A percentile compares a stretch with the other conserved stretches of the same genome.
phyloP scores from a whole-genome alignment of 1,139 yeast species.

The Zhuliangozyma parablackwelliae region DNA sequence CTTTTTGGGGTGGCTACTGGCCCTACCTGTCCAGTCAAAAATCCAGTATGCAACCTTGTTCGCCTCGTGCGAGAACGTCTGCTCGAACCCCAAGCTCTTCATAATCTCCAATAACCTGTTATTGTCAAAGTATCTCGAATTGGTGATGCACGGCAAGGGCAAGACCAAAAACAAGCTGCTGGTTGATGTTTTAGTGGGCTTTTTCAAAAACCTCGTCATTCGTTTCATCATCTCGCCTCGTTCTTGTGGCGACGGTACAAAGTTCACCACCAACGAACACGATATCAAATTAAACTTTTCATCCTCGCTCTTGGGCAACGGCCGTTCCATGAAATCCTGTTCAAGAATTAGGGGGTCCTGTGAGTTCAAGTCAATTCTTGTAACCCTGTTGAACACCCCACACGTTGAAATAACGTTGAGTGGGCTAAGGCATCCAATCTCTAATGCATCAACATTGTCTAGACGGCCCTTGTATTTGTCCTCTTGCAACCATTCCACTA shows the following conservation, averaged over 20 bases:
- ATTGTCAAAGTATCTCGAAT: conserved; percentile 72
- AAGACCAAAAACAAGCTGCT: conserved; percentile 66
- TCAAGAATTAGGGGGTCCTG: conserved; percentile 66
- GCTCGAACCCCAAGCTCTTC: conserved; percentile 53
- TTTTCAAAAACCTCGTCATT: conserved; percentile 53
- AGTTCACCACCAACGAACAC: conserved; percentile 82
- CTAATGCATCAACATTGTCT: conserved; percentile 47
- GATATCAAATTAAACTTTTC: conserved; percentile 65
- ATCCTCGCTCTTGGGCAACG: conserved; percentile 42
- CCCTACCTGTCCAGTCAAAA: conserved; percentile 43
- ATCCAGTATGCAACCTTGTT: conserved; percentile 78
- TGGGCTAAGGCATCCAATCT: conserved; percentile 76
- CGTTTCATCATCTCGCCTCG: conserved; percentile 76
- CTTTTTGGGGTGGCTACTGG: conserved; percentile 5
- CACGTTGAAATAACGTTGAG: conserved; percentile 63
- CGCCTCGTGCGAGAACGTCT: conserved; percentile 51
- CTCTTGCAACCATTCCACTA: conserved; percentile 61
- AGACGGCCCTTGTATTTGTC: conserved; percentile 11
- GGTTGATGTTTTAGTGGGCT: conserved; percentile 17
- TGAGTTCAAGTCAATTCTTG: conserved; percentile 75
- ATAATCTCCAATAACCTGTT: conserved; percentile 43
- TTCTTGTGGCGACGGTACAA: conserved; percentile 66
- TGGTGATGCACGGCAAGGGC: conserved; percentile 80
- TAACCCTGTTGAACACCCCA: conserved; percentile 43
- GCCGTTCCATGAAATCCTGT: conserved; percentile 82